These are phyloP conservation scores for Fraxinus nigra DNA, from an alignment of 305 asterid genomes.

Conservation along the genomic window DNA sequence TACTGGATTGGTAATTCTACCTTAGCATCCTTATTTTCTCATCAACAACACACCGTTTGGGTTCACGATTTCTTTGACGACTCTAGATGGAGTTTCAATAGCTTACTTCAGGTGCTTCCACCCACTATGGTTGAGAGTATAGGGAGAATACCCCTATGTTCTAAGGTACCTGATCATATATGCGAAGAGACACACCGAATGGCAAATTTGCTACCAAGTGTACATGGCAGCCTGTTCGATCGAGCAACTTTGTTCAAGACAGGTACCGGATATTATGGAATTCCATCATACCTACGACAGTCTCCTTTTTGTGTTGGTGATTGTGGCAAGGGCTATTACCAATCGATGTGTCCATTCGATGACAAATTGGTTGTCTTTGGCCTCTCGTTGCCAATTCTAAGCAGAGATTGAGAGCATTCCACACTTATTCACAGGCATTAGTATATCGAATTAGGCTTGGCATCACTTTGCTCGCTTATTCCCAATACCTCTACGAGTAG, in stretches of 20 bases:
- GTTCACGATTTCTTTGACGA: neutral
- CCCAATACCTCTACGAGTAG: neutral
- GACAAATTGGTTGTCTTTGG: neutral
- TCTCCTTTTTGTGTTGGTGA: neutral
- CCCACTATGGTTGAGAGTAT: neutral
- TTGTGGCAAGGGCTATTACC: neutral
- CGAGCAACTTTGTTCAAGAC: neutral
- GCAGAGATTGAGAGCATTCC: neutral
- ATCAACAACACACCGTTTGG: neutral
- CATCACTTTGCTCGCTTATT: neutral
- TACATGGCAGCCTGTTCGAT: neutral
- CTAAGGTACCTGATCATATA: neutral
- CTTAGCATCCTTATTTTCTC: neutral
- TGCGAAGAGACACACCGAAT: neutral
- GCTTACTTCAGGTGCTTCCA: neutral
- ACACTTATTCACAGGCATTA: neutral
- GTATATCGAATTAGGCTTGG: neutral
- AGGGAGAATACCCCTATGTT: neutral
- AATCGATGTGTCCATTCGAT: neutral
- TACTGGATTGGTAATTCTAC: neutral
- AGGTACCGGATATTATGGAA: neutral
- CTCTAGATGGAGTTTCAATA: neutral
- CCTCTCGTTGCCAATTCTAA: neutral
- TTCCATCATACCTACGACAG: neutral
- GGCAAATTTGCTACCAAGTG: neutral